These are phyloP conservation scores for Umbelopsis sp. DNA, from an alignment of 192 early-diverging fungal genomes.

Conservation along the genomic window DNA sequence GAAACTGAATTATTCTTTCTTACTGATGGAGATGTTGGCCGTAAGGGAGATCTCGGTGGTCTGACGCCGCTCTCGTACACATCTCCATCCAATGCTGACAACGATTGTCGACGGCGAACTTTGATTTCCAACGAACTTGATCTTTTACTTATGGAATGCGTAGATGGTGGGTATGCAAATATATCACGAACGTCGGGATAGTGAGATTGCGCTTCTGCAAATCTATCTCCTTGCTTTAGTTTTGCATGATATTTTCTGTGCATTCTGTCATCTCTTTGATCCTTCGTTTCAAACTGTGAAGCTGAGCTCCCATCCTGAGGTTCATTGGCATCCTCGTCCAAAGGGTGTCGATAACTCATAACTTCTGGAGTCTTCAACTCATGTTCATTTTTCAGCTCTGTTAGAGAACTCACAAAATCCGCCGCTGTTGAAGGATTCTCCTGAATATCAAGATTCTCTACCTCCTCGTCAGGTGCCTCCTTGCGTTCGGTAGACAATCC, in stretches of 20 bases:
- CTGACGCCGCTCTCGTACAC: constrained; percentile 5
- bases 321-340: not conserved
- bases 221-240: constrained; percentile 12
- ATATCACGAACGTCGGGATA: constrained; percentile 19
- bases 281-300: not conserved
- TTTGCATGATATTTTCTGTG: constrained; percentile 1
- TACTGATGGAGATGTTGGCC: not conserved
- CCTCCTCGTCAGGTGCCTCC: constrained; percentile 3
- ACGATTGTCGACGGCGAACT: not conserved
- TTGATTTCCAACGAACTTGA: not conserved
- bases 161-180: constrained; percentile 13
- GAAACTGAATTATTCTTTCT: constrained; percentile 9
- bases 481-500: constrained; percentile 15
- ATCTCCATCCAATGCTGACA: constrained; percentile 17
- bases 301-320: not conserved
- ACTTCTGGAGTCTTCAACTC: not conserved
- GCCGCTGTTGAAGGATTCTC: not conserved
- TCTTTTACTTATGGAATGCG: not conserved
- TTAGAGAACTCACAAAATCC: not conserved
- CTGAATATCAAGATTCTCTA: constrained; percentile 24
- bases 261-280: constrained; percentile 8
- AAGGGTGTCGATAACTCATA: not conserved
- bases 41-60: constrained; percentile 6
- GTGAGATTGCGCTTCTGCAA: constrained; percentile 18
- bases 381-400: not conserved